These are phyloP conservation scores for Amanita pallidorosea DNA, from an alignment of 768 basidiomycete genomes.

Conservation along the genomic window DNA sequence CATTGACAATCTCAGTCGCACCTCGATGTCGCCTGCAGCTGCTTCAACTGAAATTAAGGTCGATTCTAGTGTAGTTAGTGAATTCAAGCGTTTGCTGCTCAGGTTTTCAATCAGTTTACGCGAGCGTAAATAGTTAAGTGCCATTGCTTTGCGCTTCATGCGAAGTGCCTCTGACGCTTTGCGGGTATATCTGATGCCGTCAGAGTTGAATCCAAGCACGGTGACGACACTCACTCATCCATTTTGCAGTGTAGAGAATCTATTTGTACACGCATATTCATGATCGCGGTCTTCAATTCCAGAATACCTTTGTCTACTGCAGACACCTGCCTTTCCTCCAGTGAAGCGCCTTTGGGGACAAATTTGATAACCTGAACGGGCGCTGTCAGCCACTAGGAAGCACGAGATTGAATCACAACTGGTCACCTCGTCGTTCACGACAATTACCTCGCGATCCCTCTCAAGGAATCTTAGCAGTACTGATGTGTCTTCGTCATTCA, in stretches of 20 bases:
- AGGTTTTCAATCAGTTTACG: conserved; percentile 77
- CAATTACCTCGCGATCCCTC: conserved; percentile 57
- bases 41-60: conserved; percentile 78
- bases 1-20: conserved; percentile 18
- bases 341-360: conserved; percentile 25
- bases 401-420: background rate
- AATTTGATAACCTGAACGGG: conserved; percentile 74
- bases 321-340: conserved; percentile 41
- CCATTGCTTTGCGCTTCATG: conserved; percentile 61
- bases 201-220: background rate
- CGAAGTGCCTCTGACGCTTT: conserved; percentile 58
- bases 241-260: conserved; percentile 60
- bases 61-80: conserved; percentile 62
- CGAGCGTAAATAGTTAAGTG: conserved; percentile 68
- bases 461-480: conserved; percentile 71
- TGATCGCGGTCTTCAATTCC: conserved; percentile 64
- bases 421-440: conserved; percentile 59
- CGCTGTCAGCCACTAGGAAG: background rate
- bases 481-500: conserved; percentile 55
- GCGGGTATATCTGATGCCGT: conserved; percentile 41
- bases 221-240: conserved; percentile 41
- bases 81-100: conserved; percentile 60
- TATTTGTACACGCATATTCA: conserved; percentile 59
- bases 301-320: conserved; percentile 78
- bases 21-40: conserved; percentile 85